Conservation (phyloP, 1,284 basidiomycete genomes). For the Sanguinoderma infundibulare region DNA sequence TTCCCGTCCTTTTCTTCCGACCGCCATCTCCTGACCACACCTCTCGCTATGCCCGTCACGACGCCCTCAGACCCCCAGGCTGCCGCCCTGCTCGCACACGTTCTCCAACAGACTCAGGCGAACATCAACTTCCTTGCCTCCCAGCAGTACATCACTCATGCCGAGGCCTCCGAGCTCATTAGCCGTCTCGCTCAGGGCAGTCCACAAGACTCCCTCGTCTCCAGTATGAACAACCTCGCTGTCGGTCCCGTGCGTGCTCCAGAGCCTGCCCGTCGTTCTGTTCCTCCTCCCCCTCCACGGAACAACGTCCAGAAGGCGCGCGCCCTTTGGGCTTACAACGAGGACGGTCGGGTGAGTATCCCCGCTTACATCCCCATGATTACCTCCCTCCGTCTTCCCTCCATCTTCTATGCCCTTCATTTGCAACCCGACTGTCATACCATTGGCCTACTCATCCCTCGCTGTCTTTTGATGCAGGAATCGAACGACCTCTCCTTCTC, state of each 20-base stretch:
- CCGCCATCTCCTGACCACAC: background rate
- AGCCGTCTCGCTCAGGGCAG: constrained; percentile 44
- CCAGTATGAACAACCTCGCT: constrained; percentile 25
- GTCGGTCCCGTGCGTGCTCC: constrained; percentile 27
- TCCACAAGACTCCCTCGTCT: constrained; percentile 38
- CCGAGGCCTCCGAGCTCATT: constrained; percentile 57
- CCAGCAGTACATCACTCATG: constrained; percentile 56
- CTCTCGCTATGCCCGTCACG: constrained; percentile 19
- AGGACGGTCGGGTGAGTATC: constrained; percentile 46
- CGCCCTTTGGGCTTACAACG: constrained; percentile 72
- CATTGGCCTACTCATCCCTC: background rate
- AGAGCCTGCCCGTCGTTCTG: constrained; percentile 26
- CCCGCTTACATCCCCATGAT: constrained; percentile 11
- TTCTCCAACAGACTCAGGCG: constrained; percentile 64
- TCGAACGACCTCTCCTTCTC: constrained; percentile 62
- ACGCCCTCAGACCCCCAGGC: constrained; percentile 30
- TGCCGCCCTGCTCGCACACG: constrained; percentile 54
- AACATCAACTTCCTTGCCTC: constrained; percentile 66
- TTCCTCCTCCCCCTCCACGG: constrained; percentile 37
- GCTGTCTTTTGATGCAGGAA: constrained; percentile 44
- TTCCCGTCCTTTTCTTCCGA: background rate
- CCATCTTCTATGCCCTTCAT: background rate
- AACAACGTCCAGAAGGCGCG: constrained; percentile 46
- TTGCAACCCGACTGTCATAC: background rate
- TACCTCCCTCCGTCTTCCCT: background rate